These are phyloP conservation scores for Eucalyptus erythrocorys DNA, from an alignment of 345 rosid genomes.

Conservation along the genomic window DNA sequence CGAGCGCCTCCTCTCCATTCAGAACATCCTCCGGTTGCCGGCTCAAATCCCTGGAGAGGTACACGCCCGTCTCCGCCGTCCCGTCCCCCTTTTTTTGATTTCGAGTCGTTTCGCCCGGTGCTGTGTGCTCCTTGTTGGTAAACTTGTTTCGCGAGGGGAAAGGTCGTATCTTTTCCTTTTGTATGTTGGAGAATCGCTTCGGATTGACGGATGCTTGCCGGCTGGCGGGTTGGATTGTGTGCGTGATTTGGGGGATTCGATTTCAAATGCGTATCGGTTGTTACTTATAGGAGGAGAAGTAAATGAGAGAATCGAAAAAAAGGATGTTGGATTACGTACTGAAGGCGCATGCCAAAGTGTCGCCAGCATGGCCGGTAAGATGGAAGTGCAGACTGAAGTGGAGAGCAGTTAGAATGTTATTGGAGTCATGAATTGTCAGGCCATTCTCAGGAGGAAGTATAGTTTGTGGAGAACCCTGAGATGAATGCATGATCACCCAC, in stretches of 20 bases:
- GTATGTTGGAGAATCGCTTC: neutral
- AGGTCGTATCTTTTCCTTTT: neutral
- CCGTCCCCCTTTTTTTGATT: no score
- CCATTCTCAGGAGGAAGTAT: neutral
- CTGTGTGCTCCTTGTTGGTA: neutral
- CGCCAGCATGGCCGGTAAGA: neutral
- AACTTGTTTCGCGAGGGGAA: neutral
- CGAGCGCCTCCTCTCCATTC: constrained; percentile 70
- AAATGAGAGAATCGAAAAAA: neutral
- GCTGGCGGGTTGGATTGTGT: neutral
- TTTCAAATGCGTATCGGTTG: neutral
- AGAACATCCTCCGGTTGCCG: constrained; percentile 58
- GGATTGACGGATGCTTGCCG: neutral
- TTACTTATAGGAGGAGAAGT: neutral
- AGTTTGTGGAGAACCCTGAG: neutral
- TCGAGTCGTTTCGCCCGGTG: neutral
- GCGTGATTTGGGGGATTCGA: neutral
- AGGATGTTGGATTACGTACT: neutral
- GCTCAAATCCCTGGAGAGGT: constrained; percentile 8
- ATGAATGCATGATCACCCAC: neutral
- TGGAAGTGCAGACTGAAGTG: neutral
- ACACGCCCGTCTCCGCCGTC: neutral
- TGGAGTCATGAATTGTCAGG: neutral
- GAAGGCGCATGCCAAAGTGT: neutral
- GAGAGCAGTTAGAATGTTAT: neutral